Percentiles rank a stretch among this genome's conserved stretches.
Conservation (phyloP, 1,284 basidiomycete genomes). For the Lignosus rhinocerotis region DNA sequence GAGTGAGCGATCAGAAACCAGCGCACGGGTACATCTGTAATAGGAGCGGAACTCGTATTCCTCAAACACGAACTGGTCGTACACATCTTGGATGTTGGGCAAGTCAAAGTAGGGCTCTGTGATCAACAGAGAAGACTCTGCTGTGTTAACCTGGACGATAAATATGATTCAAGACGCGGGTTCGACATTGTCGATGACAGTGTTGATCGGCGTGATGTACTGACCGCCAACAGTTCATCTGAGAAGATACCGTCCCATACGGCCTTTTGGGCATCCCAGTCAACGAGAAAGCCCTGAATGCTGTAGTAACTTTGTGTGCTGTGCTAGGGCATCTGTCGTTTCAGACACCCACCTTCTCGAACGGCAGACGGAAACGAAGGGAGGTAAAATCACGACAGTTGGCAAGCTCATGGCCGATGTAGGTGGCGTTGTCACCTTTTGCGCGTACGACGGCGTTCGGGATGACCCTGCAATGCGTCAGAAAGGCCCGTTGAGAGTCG, state of each 20-base stretch:
- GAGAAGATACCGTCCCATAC: slow-evolving; percentile 89
- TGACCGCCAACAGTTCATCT: slow-evolving; percentile 65
- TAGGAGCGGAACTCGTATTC: slow-evolving; percentile 92
- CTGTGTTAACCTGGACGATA: slow-evolving; percentile 63
- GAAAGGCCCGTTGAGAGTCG: neutral
- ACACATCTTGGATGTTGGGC: slow-evolving; percentile 86
- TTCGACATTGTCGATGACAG: neutral
- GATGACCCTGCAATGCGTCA: slow-evolving; percentile 50
- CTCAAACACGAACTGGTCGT: slow-evolving; percentile 94
- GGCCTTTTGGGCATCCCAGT: slow-evolving; percentile 92
- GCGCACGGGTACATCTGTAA: slow-evolving; percentile 78
- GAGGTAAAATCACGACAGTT: slow-evolving; percentile 77
- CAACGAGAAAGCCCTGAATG: slow-evolving; percentile 80
- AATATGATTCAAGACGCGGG: neutral
- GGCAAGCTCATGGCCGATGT: slow-evolving; percentile 81
- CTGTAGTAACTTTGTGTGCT: slow-evolving; percentile 8
- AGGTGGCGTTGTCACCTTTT: slow-evolving; percentile 76
- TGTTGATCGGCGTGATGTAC: slow-evolving; percentile 25
- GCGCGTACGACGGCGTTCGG: slow-evolving; percentile 82
- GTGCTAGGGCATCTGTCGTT: slow-evolving; percentile 5
- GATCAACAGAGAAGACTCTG: slow-evolving; percentile 74
- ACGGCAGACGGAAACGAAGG: slow-evolving; percentile 78
- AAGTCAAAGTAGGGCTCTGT: slow-evolving; percentile 95
- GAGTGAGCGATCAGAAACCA: slow-evolving; percentile 10
- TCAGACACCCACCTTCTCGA: slow-evolving; percentile 70